A percentile compares a stretch with the other conserved stretches of the same genome.
Evolutionary conservation across 164 flowering plant species (phyloP).

Genomic region (Annona squamosa): DNA sequence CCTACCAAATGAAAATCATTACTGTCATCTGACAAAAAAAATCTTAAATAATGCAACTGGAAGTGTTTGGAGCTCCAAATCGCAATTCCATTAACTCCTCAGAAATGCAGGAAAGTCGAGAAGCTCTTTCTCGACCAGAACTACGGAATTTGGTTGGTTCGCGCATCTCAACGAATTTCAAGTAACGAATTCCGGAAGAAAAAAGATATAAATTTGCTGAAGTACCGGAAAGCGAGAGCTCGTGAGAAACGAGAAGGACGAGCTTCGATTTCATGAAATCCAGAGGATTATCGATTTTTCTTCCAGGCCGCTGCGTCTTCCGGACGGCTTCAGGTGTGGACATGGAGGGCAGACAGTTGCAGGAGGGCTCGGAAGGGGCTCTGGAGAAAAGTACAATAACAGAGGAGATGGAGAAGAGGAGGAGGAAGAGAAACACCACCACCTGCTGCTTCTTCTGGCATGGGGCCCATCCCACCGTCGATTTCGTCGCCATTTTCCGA

Average conservation of each 20-base stretch:
- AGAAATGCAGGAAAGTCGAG: neutral
- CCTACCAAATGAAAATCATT: too few relatives aligned
- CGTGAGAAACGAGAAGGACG: conserved; percentile 76
- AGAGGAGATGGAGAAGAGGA: conserved; percentile 43
- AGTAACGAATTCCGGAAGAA: neutral
- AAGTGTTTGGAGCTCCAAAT: neutral
- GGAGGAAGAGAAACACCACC: conserved; percentile 38
- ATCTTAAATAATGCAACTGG: neutral
- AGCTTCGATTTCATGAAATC: conserved; percentile 78
- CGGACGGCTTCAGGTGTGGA: conserved; percentile 5
- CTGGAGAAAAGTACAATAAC: conserved; percentile 36
- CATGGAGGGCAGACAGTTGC: conserved; percentile 15
- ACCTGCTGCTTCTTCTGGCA: conserved; percentile 50
- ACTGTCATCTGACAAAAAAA: too few relatives aligned
- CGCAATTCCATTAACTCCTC: neutral
- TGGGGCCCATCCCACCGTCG: conserved; percentile 28
- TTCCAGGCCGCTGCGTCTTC: neutral
- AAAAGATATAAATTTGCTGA: neutral
- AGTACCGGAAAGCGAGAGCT: conserved; percentile 79
- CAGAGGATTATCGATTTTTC: conserved; percentile 35
- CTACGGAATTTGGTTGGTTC: neutral
- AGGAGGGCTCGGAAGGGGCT: conserved; percentile 34
- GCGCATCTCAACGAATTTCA: neutral
- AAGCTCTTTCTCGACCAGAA: too few relatives aligned
- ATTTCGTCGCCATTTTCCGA: conserved; percentile 42